phyloP scores from a whole-genome alignment of 345 rosid genomes.

The Erysimum cheiranthoides region DNA sequence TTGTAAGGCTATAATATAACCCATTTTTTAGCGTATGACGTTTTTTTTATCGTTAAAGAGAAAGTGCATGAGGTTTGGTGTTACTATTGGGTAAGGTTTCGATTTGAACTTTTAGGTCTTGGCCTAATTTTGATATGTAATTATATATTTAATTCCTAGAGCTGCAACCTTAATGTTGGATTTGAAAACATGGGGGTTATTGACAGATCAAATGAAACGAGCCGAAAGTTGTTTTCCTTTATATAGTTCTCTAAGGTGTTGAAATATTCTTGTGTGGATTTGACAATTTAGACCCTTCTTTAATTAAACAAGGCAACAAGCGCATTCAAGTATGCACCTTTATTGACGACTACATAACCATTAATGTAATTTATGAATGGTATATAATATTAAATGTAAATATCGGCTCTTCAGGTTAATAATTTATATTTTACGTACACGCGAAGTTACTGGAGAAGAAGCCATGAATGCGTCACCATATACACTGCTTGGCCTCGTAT shows the following conservation, averaged over 20 bases:
- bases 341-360: conserved; percentile 17
- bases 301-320: neutral
- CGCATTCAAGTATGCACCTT: conserved; percentile 5
- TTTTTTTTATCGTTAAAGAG: no score
- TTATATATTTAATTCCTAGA: no score
- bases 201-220: neutral
- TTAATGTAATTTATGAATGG: neutral
- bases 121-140: no score
- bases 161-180: no score
- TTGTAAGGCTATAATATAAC: no score
- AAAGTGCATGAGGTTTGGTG: no score
- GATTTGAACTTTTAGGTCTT: no score
- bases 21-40: no score
- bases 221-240: neutral
- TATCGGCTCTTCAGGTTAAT: neutral
- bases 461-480: conserved; percentile 44
- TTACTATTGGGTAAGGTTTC: no score
- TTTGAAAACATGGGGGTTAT: no score
- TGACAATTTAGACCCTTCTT: neutral
- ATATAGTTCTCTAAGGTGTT: neutral
- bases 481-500: conserved; percentile 23
- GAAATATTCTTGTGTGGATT: neutral
- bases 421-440: conserved; percentile 25
- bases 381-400: neutral
- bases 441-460: conserved; percentile 36